These are phyloP conservation scores for Arctium minus DNA, from an alignment of 129 eudicot species.

Conservation along the genomic window DNA sequence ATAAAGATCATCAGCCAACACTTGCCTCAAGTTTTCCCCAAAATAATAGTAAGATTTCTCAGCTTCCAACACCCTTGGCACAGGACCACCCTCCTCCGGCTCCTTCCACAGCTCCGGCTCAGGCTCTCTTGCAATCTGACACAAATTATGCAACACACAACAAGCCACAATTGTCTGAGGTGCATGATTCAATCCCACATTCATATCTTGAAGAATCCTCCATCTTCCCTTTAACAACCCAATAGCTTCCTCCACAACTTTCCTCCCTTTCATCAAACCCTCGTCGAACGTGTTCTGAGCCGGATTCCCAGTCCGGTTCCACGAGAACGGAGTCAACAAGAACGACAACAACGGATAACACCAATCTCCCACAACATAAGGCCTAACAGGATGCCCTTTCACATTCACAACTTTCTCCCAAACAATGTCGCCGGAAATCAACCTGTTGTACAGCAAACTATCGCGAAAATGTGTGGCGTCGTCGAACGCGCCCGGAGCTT, in stretches of 20 bases:
- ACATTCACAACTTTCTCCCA: slow-evolving; percentile 90
- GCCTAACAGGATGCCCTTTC: slow-evolving; percentile 85
- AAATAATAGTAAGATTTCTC: slow-evolving; percentile 74
- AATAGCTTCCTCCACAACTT: slow-evolving; percentile 75
- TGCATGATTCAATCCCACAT: slow-evolving; percentile 83
- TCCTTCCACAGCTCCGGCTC: slow-evolving; percentile 93
- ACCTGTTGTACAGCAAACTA: slow-evolving; percentile 66
- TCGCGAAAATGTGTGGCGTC: slow-evolving; percentile 84
- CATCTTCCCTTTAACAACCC: slow-evolving; percentile 92
- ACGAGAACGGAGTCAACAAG: slow-evolving; percentile 69
- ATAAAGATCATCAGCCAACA: slow-evolving; percentile 91
- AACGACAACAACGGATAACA: slow-evolving; percentile 87
- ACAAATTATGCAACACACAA: slow-evolving; percentile 92
- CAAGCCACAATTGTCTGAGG: slow-evolving; percentile 96
- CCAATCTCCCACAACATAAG: slow-evolving; percentile 91
- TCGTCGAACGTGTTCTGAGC: slow-evolving; percentile 85
- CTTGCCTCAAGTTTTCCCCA: slow-evolving; percentile 88
- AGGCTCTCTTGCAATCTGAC: slow-evolving; percentile 98
- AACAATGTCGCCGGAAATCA: slow-evolving; percentile 73
- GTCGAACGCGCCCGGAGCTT: slow-evolving; percentile 78
- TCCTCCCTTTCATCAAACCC: slow-evolving; percentile 79
- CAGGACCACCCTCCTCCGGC: slow-evolving; percentile 71
- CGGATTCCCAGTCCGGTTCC: slow-evolving; percentile 67
- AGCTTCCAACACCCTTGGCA: slow-evolving; percentile 70
- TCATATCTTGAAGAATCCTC: slow-evolving; percentile 91